Base-by-base conservation (phyloP, 2,329 filamentous ascomycete genomes). In the Aspergillus persii region DNA sequence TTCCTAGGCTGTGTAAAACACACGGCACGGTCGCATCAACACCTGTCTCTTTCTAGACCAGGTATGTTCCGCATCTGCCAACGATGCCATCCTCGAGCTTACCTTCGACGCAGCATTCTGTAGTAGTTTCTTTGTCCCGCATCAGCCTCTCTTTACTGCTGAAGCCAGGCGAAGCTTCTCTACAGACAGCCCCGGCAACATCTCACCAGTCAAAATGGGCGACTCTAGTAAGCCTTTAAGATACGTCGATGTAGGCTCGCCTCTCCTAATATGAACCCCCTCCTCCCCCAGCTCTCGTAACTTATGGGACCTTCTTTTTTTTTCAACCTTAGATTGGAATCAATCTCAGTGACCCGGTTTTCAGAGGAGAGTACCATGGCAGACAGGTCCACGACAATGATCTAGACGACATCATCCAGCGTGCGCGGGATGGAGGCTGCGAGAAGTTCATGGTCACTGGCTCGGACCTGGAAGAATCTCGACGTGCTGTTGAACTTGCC, bases 291-390 rank as follows among this genome's bases (percentile, higher is more conserved):
- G 30, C 29, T 4, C 11, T 46, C 33, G 39, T 53, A 53, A 46
- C 66, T 71, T 52, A 71, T 58, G 47, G 27, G 27, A 27, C 29
- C 23, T 12, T 18, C 23, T 12, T 18, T 29, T 18, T 50, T 54
- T 50, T 54, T 63, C 41, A 23, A 23, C 18, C 18, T 23, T 66
- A 89, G 85, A 85, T 99, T 70, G 95, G 94, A 59, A 97, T 99
- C 81, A 99, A 99, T 76, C 84, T 99, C 57, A 90, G 93, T 55
- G 95, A 99, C 71, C 90, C 91, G 54, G 91, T 97, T 60, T 99
- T 94, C 76, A 85, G 86, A 50, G 95, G 95, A 53, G 77, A 85
- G 47, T 96, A 98, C 72, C 89, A 96, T 71, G 91, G 91, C 69
- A 92, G 88, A 62, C 83, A 90, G 70, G 81, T 81, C 51, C 77